Evolutionary conservation across 129 eudicot genomes (phyloP), one percentile per base, ranked within the genome.

Genomic region (Arctium lappa): DNA sequence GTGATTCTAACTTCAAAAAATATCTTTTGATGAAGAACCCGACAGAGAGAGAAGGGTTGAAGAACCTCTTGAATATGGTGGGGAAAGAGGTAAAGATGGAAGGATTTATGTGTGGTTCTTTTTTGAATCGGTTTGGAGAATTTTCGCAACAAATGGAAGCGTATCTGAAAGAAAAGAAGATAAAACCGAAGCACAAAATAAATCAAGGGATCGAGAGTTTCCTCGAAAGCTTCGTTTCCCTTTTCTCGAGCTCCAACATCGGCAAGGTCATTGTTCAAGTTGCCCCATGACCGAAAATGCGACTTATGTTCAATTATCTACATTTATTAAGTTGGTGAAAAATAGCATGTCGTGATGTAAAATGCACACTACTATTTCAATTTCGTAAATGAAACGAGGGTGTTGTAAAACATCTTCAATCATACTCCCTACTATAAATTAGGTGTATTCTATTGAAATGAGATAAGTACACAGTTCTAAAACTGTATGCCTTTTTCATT

Each of bases 51-150:
- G 87, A 88, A 79, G 91, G 91, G 68, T 86, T 88, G 48, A 79
- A 83, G 40, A 88, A 85, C 78, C 73, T 88, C 8, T 30, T 88
- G 36, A 82, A 88, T 75, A 33, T 88, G 80, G 79, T 88, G 0
- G 91, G 91, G 5, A 88, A 85, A 80, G 89, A 85, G 68, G 89
- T 88, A 22, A 80, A 42, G 42, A 88, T 88, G 91, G 79, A 88
- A 82, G 91, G 89, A 46, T 88, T 88, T 80, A 27, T 79, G 6
- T 73, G 82, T 6, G 85, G 80, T 53, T 79, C 89, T n/a, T 88
- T 82, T 72, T 3, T 74, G 72, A 33, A 79, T 76, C 85, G 85
- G 27, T 74, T 74, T 63, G 83, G 73, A 72, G 91, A 85, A 5
- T 88, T 88, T 66, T 62, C 34, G 5, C 68, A 46, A 65, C 87